A percentile compares a stretch with the other conserved stretches of the same genome.
phyloP scores from a whole-genome alignment of 1,284 basidiomycete species.

The Earliella scabrosa region DNA sequence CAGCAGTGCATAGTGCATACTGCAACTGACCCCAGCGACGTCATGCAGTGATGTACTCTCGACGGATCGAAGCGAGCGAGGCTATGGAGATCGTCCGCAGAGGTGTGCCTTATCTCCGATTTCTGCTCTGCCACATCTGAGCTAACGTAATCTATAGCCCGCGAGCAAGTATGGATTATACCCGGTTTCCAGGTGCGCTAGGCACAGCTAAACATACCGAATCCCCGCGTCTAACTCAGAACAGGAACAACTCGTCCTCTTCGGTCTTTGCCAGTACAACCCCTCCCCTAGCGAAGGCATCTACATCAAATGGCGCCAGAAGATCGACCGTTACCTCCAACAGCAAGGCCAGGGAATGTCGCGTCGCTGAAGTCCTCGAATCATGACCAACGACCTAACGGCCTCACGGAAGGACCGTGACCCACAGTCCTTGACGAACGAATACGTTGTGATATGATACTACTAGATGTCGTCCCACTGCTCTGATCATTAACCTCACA shows the following conservation, averaged over 20 bases:
- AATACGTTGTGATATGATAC: neutral
- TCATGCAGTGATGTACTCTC: constrained; percentile 72
- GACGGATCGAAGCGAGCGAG: constrained; percentile 57
- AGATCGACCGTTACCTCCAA: constrained; percentile 34
- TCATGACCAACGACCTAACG: neutral
- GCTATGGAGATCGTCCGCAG: constrained; percentile 66
- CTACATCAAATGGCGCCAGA: constrained; percentile 65
- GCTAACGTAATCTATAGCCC: constrained; percentile 45
- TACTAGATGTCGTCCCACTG: constrained; percentile 12
- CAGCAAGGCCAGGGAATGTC: constrained; percentile 14
- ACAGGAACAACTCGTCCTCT: constrained; percentile 76
- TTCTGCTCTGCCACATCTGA: neutral
- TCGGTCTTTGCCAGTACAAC: constrained; percentile 72
- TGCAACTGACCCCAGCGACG: constrained; percentile 14
- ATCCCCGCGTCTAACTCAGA: neutral
- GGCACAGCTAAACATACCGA: neutral
- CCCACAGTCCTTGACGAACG: neutral
- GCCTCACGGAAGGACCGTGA: neutral
- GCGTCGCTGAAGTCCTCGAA: constrained; percentile 5
- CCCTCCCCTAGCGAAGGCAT: constrained; percentile 67
- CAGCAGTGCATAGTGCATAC: neutral
- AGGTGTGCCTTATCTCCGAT: constrained; percentile 44
- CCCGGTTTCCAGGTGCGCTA: constrained; percentile 58
- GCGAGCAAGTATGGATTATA: constrained; percentile 80
- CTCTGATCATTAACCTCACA: neutral